Conservation (phyloP, 2,329 filamentous ascomycete species). For the Sporothrix euskadiensis region DNA sequence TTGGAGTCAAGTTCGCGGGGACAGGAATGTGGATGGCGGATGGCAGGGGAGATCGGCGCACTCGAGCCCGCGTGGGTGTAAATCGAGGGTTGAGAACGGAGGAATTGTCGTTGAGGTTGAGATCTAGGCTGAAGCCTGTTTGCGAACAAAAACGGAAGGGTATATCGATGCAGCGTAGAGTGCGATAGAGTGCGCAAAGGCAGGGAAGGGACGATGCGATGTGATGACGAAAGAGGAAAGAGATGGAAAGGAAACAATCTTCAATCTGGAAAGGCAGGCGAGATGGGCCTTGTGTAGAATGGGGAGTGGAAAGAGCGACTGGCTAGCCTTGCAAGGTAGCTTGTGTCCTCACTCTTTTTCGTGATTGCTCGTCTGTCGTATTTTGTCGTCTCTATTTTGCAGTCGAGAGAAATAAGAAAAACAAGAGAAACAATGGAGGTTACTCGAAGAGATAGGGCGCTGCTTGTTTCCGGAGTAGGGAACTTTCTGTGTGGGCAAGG, state of each 20-base stretch:
- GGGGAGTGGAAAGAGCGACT: conserved; percentile 18
- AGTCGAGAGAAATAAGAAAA: conserved; percentile 4
- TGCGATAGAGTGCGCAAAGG: background rate
- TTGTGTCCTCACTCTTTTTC: background rate
- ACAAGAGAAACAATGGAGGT: conserved; percentile 20
- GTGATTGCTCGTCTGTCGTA: background rate
- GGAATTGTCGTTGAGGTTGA: background rate
- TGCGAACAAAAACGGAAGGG: background rate
- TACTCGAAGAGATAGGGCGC: conserved; percentile 6
- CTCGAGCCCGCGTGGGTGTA: background rate
- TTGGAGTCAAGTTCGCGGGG: background rate
- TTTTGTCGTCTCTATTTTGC: background rate
- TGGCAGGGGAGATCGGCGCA: background rate
- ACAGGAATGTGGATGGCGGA: conserved; percentile 8
- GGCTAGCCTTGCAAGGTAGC: conserved; percentile 8
- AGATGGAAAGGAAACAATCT: background rate
- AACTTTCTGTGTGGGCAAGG: background rate
- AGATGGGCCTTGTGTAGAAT: background rate
- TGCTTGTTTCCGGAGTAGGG: background rate
- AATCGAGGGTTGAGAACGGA: background rate
- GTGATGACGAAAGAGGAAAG: conserved; percentile 11
- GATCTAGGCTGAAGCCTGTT: background rate
- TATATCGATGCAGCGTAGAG: background rate
- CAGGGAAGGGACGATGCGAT: conserved; percentile 18
- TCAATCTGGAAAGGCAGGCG: background rate